Base-by-base conservation (phyloP, 2,329 filamentous ascomycete genomes). In the Apiospora arundinis region DNA sequence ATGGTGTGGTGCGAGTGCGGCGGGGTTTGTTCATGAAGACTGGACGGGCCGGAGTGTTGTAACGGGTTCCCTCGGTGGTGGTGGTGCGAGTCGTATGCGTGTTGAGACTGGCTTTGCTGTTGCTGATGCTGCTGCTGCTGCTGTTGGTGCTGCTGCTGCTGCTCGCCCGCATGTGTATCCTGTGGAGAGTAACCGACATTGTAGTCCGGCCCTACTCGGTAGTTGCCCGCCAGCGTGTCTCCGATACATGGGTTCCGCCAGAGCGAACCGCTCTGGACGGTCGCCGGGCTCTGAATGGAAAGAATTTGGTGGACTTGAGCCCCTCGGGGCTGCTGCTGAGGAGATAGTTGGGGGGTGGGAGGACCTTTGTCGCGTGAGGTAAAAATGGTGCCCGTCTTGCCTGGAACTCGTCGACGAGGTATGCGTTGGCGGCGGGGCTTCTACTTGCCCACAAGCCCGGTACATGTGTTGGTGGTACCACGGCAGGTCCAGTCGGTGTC, bases 191-290 rank as follows among this genome's bases (percentile, higher is more conserved):
- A 93, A 82, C 92, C 90, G 88, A 93, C 90, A 89, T 92, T 89
- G 87, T 92, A 92, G 86, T 91, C 89, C 82, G 85, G 81, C 80
- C 87, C 88, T 84, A 90, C 87, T 88, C 90, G 89, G 86, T 93
- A 93, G 83, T 91, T 90, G 87, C 89, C 88, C 87, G 90, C 90
- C 89, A 92, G 89, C 86, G 89, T 92, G 88, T 85, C 89, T 86
- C 86, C 88, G 84, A 89, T 88, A 83, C 90, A 92, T 92, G 88
- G 90, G 89, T 90, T 88, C 90, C 90, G 90, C 91, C 91, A 92
- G 91, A 92, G 90, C 91, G 87, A 88, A 84, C 85, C 90, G 90
- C 91, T 89, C 91, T 91, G 89, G 90, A 91, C 90, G 90, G 88
- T 87, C 88, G 88, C 89, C 86, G 88, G 86, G 83, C 82, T 87